Base-by-base conservation (phyloP, 345 rosid species). In the Mallotus nudiflorus region DNA sequence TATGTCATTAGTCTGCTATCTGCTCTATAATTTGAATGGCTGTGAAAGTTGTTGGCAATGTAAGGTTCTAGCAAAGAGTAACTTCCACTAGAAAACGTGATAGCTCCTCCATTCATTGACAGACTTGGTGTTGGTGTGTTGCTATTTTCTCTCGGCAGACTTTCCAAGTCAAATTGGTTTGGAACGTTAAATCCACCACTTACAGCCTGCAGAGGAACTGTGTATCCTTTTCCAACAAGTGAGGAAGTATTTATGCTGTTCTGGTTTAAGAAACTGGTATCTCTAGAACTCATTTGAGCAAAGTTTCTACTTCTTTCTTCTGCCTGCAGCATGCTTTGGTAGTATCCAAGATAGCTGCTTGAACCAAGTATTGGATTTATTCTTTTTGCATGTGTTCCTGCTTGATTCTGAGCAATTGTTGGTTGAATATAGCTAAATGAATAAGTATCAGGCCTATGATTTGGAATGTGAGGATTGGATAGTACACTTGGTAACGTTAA, bases 21-120 rank as follows among this genome's bases (percentile, higher is more conserved):
- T 25, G 58, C n/a, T 49, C 67, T 68, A 69, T 65, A 64, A 75
- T 65, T 58, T 48, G 77, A 31, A 45, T 61, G 68, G 63, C 57
- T 42, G 27, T 56, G 80, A 62, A 66, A 69, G 76, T 77, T 77
- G 81, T 70, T 71, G 66, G 77, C 73, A 66, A 68, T 49, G 49
- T 68, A 68, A 29, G 76, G 75, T 61, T 75, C 85, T 55, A 85
- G 53, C 18, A 76, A 58, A 64, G 68, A 35, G 48, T 76, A 57
- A 76, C 67, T 68, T 65, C 66, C 81, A 37, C 78, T 77, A 18
- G 76, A 45, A 74, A 66, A 63, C 65, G 75, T 73, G 13, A 57
- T n/a, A 22, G 79, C 76, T 78, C 81, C 91, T 50, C 73, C 80
- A 44, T 72, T 82, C 80, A 81, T 72, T 60, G 62, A 72, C 73